phyloP scores from a whole-genome alignment of 164 flowering plant genomes.

The Houttuynia cordata region DNA sequence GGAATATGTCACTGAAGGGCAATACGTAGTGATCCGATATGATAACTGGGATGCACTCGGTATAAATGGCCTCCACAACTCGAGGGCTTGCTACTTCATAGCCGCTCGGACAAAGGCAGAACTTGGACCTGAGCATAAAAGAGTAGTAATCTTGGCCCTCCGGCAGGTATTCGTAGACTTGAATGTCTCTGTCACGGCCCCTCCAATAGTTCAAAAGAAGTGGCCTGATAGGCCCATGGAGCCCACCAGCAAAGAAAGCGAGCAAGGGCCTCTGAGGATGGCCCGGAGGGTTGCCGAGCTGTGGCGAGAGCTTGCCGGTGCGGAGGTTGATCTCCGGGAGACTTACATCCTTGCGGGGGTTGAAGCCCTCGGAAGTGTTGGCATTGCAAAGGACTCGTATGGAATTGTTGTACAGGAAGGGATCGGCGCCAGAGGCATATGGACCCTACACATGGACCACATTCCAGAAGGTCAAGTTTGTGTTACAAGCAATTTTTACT shows the following conservation, averaged over 20 bases:
- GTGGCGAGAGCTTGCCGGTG: conserved; percentile 6
- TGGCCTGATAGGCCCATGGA: conserved; percentile 13
- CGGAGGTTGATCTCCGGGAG: conserved; percentile 13
- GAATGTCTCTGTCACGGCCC: conserved; percentile 5
- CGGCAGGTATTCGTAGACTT: conserved; percentile 9
- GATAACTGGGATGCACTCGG: conserved; percentile 12
- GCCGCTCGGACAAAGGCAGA: conserved; percentile 11
- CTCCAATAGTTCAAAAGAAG: conserved; percentile 11
- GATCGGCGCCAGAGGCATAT: conserved; percentile 4
- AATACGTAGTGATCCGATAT: conserved; percentile 11
- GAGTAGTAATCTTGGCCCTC: conserved; percentile 9
- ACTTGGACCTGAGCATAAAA: conserved; percentile 9
- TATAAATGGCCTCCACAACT: conserved; percentile 14
- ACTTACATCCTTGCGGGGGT: conserved; percentile 12
- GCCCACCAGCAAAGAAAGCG: conserved; percentile 13
- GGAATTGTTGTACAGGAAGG: conserved; percentile 9
- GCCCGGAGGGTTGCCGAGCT: conserved; percentile 13
- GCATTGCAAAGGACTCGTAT: conserved; percentile 16
- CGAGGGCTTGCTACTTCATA: conserved; percentile 12
- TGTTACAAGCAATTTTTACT: too few species aligned
- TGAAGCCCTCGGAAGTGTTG: conserved; percentile 14
- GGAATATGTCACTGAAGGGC: conserved; percentile 11
- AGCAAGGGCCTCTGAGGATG: conserved; percentile 1
- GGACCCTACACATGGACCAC: conserved; percentile 6
- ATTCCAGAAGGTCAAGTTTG: too few species aligned